A percentile compares a stretch with the other conserved stretches of the same genome.
These are phyloP conservation scores for Sphaerulina musiva DNA, from an alignment of 2,329 filamentous ascomycete genomes.

Conservation along the genomic window DNA sequence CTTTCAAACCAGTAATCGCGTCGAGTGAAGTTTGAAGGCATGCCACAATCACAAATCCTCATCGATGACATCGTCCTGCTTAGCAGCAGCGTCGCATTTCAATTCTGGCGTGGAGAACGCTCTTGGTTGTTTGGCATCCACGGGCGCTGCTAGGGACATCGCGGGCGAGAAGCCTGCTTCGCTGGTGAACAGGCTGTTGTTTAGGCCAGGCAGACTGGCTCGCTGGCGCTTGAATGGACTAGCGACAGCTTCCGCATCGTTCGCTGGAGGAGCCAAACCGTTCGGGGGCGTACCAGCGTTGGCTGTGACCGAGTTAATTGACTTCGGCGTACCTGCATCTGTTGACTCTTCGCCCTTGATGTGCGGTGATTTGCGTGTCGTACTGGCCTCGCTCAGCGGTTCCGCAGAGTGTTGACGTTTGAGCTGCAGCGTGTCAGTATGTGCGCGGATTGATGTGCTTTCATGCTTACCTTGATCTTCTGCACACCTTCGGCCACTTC, in stretches of 20 bases:
- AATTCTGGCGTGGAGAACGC: conserved; percentile 29
- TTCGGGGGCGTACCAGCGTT: conserved; percentile 32
- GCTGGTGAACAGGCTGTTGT: conserved; percentile 24
- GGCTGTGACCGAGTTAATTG: conserved; percentile 28
- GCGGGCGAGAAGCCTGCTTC: conserved; percentile 16
- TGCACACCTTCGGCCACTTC: conserved; percentile 75
- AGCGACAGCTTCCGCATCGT: conserved; percentile 50
- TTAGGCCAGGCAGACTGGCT: conserved; percentile 48
- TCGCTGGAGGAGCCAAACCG: conserved; percentile 18
- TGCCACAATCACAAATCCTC: conserved; percentile 39
- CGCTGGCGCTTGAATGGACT: conserved; percentile 72
- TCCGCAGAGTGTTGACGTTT: conserved; percentile 75
- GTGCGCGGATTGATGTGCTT: background rate
- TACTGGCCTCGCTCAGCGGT: conserved; percentile 46
- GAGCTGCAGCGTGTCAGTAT: conserved; percentile 48
- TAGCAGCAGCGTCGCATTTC: conserved; percentile 15
- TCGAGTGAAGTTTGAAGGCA: background rate
- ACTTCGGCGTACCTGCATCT: conserved; percentile 39
- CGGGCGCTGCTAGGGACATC: conserved; percentile 10
- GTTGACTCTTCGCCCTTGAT: conserved; percentile 34
- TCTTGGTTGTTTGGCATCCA: conserved; percentile 25
- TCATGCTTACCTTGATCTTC: conserved; percentile 63
- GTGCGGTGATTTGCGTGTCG: conserved; percentile 41
- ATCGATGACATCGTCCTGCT: conserved; percentile 37
- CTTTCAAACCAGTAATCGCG: conserved; percentile 4